Evolutionary conservation across 345 rosid species (phyloP).

Genomic region (Raphanus sativus): DNA sequence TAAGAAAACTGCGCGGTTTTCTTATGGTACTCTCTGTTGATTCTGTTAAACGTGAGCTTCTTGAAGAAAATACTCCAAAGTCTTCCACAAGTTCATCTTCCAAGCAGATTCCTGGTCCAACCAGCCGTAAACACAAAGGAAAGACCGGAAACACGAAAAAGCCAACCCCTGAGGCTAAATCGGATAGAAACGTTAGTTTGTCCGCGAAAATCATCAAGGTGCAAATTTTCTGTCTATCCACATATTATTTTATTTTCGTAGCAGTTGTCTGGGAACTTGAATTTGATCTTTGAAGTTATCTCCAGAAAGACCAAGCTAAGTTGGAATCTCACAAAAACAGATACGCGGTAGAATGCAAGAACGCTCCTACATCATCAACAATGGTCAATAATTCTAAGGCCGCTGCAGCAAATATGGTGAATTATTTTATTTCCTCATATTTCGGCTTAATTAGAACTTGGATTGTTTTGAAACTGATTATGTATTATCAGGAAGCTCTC

Average conservation of each 20-base stretch:
- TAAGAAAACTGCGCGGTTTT: slow-evolving; percentile 72
- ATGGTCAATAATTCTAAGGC: slow-evolving; percentile 41
- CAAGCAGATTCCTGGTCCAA: slow-evolving; percentile 51
- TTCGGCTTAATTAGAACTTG: slow-evolving; percentile 25
- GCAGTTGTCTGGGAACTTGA: slow-evolving; percentile 20
- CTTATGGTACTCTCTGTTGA: slow-evolving; percentile 71
- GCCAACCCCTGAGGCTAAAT: slow-evolving; percentile 39
- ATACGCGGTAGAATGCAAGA: slow-evolving; percentile 43
- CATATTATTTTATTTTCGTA: slow-evolving; percentile 15
- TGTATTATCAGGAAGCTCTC: slow-evolving; percentile 63
- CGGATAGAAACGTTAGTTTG: slow-evolving; percentile 31
- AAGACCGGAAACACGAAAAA: slow-evolving; percentile 50
- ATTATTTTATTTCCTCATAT: slow-evolving; percentile 24
- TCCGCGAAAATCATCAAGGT: slow-evolving; percentile 46
- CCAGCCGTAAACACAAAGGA: slow-evolving; percentile 59
- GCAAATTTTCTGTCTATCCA: slow-evolving; percentile 1
- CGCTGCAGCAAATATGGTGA: slow-evolving; percentile 46
- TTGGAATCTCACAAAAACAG: slow-evolving; percentile 31
- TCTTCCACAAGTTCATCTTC: slow-evolving; percentile 50
- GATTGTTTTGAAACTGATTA: slow-evolving; percentile 44
- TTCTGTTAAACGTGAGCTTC: slow-evolving; percentile 75
- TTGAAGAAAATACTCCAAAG: slow-evolving; percentile 54
- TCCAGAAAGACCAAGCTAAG: slow-evolving; percentile 30
- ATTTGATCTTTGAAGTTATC: slow-evolving; percentile 21
- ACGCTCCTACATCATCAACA: slow-evolving; percentile 40